Base-by-base conservation (phyloP, 2,329 filamentous ascomycete genomes). In the Colletotrichum sp. region DNA sequence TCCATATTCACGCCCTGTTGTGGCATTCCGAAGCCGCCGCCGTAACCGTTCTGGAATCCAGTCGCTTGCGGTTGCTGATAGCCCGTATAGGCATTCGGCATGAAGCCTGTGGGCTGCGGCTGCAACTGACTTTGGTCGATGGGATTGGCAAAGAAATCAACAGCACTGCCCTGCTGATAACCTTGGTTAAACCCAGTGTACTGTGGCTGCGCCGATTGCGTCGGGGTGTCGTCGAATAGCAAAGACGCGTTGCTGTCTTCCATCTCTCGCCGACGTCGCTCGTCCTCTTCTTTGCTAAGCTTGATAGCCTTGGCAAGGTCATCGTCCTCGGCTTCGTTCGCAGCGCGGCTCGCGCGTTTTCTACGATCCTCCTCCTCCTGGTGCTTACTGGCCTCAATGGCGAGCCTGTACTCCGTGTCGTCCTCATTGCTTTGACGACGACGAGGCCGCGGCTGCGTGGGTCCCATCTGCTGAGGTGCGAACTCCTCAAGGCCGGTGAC, bases 121-220 rank as follows among this genome's bases (percentile, higher is more conserved):
- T 96, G 93, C 79, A 93, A 90, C 83, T 95, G 93, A 80, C 87
- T 92, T 81, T 92, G 93, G 74, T 96, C 95, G 81, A 98, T 94
- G 15, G 96, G 95, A 84, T 99, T 99, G 75, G 96, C 97, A 80
- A 98, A 97, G 92, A 98, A 98, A 85, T 99, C 97, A 22, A 99
- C 97, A 15, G 95, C 95, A 73, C 94, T 94, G 83, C 98, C 96
- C 86, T 99, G 97, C 87, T 98, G 96, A 82, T 99, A 99, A 63
- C 96, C 96, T 86, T 98, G 96, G 85, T 98, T 98, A 87, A 95
- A 96, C 44, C 96, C 96, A 16, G 96, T 98, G 55, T 91, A 92
- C 85, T 96, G 95, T 44, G 94, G 91, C 80, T 95, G 94, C 34
- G 77, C 39, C 12, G 71, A 55, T 61, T 78, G 78, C 5, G 88